Conservation (phyloP, 192 early-diverging fungal genomes). For the Coemansia sp. region DNA sequence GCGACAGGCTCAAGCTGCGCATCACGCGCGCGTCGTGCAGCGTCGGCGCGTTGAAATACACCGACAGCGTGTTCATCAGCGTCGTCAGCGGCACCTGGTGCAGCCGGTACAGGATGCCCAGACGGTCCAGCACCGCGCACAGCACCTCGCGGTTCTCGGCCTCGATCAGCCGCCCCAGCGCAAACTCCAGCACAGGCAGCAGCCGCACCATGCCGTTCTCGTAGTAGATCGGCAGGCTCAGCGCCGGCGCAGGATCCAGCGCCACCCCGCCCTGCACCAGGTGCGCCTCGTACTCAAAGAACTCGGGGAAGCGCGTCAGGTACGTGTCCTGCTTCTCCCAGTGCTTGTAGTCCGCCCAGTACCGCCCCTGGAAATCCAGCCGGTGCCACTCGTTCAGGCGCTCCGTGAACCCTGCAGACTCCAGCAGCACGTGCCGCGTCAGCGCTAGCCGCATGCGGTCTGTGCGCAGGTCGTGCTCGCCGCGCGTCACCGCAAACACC, state of each 20-base stretch:
- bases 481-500: conserved; percentile 65
- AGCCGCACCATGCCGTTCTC: conserved; percentile 68
- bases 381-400: conserved; percentile 67
- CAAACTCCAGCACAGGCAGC: conserved; percentile 64
- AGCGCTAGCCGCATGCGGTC: conserved; percentile 55
- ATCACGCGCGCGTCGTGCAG: conserved; percentile 59
- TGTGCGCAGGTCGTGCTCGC: conserved; percentile 58
- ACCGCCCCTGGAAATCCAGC: conserved; percentile 62
- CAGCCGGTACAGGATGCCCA: conserved; percentile 60
- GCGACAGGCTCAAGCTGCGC: conserved; percentile 55
- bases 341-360: conserved; percentile 72
- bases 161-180: conserved; percentile 69
- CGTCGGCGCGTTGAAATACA: conserved; percentile 66
- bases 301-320: conserved; percentile 68
- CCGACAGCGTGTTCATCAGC: conserved; percentile 64
- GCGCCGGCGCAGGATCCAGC: conserved; percentile 61
- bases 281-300: conserved; percentile 70
- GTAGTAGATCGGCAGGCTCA: conserved; percentile 68
- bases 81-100: conserved; percentile 70
- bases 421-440: conserved; percentile 55
- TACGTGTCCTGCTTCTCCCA: conserved; percentile 65
- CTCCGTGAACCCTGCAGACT: conserved; percentile 51
- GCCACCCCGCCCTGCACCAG: conserved; percentile 44
- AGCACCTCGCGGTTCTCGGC: conserved; percentile 61
- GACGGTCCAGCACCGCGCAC: conserved; percentile 60